phyloP scores from a whole-genome alignment of 768 basidiomycete species.

The Holtermanniella nyarrowii region DNA sequence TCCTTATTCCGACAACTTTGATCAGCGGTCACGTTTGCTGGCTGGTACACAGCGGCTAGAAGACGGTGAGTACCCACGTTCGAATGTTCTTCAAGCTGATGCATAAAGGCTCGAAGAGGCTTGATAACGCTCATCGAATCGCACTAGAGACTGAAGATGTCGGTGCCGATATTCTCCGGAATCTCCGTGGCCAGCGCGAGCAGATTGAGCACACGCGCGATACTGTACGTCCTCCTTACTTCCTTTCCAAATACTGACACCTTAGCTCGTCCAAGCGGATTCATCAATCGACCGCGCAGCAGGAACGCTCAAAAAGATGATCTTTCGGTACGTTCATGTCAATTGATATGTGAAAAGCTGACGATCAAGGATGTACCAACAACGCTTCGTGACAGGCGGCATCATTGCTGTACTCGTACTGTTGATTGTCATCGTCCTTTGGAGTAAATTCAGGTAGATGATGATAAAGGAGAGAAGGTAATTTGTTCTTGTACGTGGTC shows the following conservation, averaged over 20 bases:
- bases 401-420: slow-evolving; percentile 78
- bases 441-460: slow-evolving; percentile 36
- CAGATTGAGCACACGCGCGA: slow-evolving; percentile 88
- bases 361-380: slow-evolving; percentile 84
- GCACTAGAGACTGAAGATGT: slow-evolving; percentile 94
- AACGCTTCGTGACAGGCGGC: slow-evolving; percentile 72
- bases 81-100: background rate
- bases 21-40: slow-evolving; percentile 68
- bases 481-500: too few species aligned
- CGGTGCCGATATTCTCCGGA: slow-evolving; percentile 81
- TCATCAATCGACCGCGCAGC: slow-evolving; percentile 81
- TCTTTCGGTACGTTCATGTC: slow-evolving; percentile 60
- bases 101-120: slow-evolving; percentile 60
- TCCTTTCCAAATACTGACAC: background rate
- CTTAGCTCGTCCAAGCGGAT: slow-evolving; percentile 74
- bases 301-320: slow-evolving; percentile 88
- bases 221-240: slow-evolving; percentile 51
- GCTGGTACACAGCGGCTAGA: slow-evolving; percentile 66
- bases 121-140: slow-evolving; percentile 82
- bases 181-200: slow-evolving; percentile 75
- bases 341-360: slow-evolving; percentile 1
- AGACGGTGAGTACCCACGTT: slow-evolving; percentile 49
- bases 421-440: slow-evolving; percentile 50
- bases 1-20: slow-evolving; percentile 46
- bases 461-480: too few species aligned